A percentile compares a stretch with the other conserved stretches of the same genome.
phyloP scores from a whole-genome alignment of 2,329 filamentous ascomycete genomes.

The Apiospora sp. region DNA sequence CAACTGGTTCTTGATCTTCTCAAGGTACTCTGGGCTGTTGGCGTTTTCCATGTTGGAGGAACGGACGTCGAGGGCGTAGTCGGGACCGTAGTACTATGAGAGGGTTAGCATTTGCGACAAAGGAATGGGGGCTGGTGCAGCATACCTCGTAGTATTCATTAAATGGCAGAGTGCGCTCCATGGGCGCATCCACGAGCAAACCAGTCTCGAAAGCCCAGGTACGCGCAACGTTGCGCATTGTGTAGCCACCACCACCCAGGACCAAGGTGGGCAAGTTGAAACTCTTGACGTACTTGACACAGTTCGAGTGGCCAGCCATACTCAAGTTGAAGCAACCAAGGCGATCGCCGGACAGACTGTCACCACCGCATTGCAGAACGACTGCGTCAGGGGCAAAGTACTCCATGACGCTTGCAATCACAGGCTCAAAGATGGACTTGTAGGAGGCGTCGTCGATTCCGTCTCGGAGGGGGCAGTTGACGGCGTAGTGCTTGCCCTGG shows the following conservation, averaged over 20 bases:
- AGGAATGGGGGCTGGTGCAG: conserved; percentile 55
- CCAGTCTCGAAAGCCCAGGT: conserved; percentile 98
- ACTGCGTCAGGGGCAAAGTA: conserved; percentile 91
- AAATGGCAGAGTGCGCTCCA: conserved; percentile 85
- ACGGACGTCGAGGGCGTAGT: conserved; percentile 89
- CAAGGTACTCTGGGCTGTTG: conserved; percentile 82
- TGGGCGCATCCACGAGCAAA: conserved; percentile 81
- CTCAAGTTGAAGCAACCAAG: conserved; percentile 98
- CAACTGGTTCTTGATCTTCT: conserved; percentile 81
- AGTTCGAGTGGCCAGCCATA: conserved; percentile 94
- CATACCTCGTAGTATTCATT: conserved; percentile 90
- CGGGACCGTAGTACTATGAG: conserved; percentile 85
- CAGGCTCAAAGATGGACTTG: conserved; percentile 88
- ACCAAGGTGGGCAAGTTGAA: conserved; percentile 89
- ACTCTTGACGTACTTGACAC: conserved; percentile 89
- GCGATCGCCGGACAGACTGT: conserved; percentile 92
- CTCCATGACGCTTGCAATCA: conserved; percentile 85
- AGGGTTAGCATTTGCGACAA: not conserved
- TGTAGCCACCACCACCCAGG: conserved; percentile 94
- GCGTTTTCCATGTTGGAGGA: conserved; percentile 91
- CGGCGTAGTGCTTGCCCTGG: conserved; percentile 84
- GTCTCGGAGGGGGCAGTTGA: conserved; percentile 91
- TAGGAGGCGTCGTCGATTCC: conserved; percentile 92
- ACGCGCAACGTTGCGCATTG: conserved; percentile 93
- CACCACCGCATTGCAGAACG: conserved; percentile 94